Evolutionary conservation across 2,329 filamentous ascomycete species (phyloP).

Genomic region (Clarireedia hainanense): DNA sequence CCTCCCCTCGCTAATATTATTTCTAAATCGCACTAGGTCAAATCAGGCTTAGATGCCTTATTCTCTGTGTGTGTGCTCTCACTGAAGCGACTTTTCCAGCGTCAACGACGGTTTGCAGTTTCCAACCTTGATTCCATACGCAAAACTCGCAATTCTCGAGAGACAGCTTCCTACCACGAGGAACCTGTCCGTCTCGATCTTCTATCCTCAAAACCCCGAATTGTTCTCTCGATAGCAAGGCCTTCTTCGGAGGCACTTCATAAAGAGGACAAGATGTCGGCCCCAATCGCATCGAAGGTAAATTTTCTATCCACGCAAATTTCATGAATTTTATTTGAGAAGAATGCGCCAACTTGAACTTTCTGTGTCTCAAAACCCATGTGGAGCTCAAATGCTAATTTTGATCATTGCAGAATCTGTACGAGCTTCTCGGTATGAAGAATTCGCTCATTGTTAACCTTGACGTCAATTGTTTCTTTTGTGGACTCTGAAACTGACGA

Average conservation of each 20-base stretch:
- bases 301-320: slow-evolving; percentile 8
- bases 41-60: slow-evolving; percentile 8
- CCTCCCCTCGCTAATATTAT: slow-evolving; percentile 4
- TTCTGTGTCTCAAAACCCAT: slow-evolving; percentile 8
- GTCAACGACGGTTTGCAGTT: slow-evolving; percentile 7
- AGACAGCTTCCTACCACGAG: slow-evolving; percentile 32
- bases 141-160: slow-evolving; percentile 23
- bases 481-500: slow-evolving; percentile 18
- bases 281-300: slow-evolving; percentile 31
- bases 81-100: slow-evolving; percentile 6
- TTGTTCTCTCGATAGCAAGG: slow-evolving; percentile 32
- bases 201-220: slow-evolving; percentile 21
- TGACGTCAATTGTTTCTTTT: too few relatives aligned
- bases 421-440: slow-evolving; percentile 89
- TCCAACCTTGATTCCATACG: slow-evolving; percentile 10
- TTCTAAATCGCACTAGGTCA: not conserved
- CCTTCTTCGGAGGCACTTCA: slow-evolving; percentile 33
- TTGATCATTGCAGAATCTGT: slow-evolving; percentile 67
- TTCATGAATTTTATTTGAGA: slow-evolving; percentile 12
- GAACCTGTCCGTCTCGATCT: slow-evolving; percentile 31
- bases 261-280: slow-evolving; percentile 32
- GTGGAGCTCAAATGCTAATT: slow-evolving; percentile 31
- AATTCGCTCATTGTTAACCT: slow-evolving; percentile 9
- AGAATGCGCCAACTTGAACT: slow-evolving; percentile 8
- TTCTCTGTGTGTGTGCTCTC: slow-evolving; percentile 1